Percentiles rank a stretch among this genome's conserved stretches.
These are phyloP conservation scores for Berkeleyomyces basicola DNA, from an alignment of 2,329 filamentous ascomycete species.

Conservation along the genomic window DNA sequence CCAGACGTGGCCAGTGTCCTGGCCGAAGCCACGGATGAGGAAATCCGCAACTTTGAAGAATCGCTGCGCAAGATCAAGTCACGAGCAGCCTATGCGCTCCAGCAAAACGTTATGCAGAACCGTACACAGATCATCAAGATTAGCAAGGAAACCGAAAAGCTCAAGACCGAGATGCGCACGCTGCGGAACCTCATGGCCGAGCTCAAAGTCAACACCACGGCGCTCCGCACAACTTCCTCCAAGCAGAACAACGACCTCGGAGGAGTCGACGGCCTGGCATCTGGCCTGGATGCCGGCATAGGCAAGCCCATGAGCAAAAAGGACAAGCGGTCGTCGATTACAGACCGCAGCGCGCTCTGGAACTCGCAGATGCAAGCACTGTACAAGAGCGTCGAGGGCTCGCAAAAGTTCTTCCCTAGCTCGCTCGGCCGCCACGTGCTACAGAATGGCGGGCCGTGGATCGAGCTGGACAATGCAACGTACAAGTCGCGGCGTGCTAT, in stretches of 20 bases:
- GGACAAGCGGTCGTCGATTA: slow-evolving; percentile 81
- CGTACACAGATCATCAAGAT: slow-evolving; percentile 98
- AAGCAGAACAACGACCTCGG: slow-evolving; percentile 29
- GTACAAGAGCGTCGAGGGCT: slow-evolving; percentile 95
- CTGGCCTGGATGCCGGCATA: slow-evolving; percentile 28
- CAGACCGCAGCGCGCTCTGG: slow-evolving; percentile 49
- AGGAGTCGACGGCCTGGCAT: slow-evolving; percentile 31
- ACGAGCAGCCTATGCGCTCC: slow-evolving; percentile 65
- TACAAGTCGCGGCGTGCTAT: slow-evolving; percentile 86
- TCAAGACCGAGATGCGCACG: slow-evolving; percentile 89
- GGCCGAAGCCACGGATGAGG: slow-evolving; percentile 71
- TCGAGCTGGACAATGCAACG: slow-evolving; percentile 91
- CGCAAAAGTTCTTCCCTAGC: slow-evolving; percentile 89
- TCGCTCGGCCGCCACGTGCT: slow-evolving; percentile 84
- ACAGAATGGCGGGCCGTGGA: slow-evolving; percentile 83
- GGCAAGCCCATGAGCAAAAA: slow-evolving; percentile 43
- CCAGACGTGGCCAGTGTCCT: slow-evolving; percentile 51
- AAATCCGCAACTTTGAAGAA: slow-evolving; percentile 68
- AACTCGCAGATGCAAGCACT: slow-evolving; percentile 61
- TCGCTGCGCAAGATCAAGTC: slow-evolving; percentile 61
- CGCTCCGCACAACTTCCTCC: slow-evolving; percentile 42
- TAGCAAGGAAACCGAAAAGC: slow-evolving; percentile 94
- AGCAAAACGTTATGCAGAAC: slow-evolving; percentile 94
- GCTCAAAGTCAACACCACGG: slow-evolving; percentile 61
- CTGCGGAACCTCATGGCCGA: slow-evolving; percentile 85